Conservation (phyloP, 164 flowering plant genomes). For the Chimonanthus salicifolius region DNA sequence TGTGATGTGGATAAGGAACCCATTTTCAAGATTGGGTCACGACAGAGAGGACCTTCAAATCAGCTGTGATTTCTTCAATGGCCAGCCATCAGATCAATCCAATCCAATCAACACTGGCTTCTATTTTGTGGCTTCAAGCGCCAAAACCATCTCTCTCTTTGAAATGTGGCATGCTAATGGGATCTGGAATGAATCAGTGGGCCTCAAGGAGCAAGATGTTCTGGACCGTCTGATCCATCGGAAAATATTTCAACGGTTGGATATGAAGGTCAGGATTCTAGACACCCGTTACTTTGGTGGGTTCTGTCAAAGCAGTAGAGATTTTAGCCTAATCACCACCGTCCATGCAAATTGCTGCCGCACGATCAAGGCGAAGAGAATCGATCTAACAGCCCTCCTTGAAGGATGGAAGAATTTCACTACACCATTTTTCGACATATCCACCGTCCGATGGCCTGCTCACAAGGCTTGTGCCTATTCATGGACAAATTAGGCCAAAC, state of each 20-base stretch:
- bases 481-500: slow-evolving; percentile 11
- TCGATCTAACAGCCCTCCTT: slow-evolving; percentile 35
- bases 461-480: slow-evolving; percentile 19
- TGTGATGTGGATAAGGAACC: slow-evolving; percentile 65
- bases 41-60: slow-evolving; percentile 50
- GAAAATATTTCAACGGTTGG: slow-evolving; percentile 22
- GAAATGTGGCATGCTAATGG: slow-evolving; percentile 37
- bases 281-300: slow-evolving; percentile 56
- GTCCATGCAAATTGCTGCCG: slow-evolving; percentile 77
- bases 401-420: slow-evolving; percentile 42
- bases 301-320: slow-evolving; percentile 45
- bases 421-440: neutral
- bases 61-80: slow-evolving; percentile 43
- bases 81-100: slow-evolving; percentile 20
- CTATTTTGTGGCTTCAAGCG: slow-evolving; percentile 52
- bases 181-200: slow-evolving; percentile 38
- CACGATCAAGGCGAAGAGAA: slow-evolving; percentile 45
- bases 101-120: slow-evolving; percentile 58
- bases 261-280: slow-evolving; percentile 28
- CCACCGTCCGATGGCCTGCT: slow-evolving; percentile 16
- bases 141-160: slow-evolving; percentile 44
- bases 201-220: slow-evolving; percentile 73
- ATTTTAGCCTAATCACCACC: slow-evolving; percentile 35
- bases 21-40: slow-evolving; percentile 28
- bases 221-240: slow-evolving; percentile 22